These are phyloP conservation scores for Thelonectria discophora DNA, from an alignment of 2,329 filamentous ascomycete species.

Conservation along the genomic window DNA sequence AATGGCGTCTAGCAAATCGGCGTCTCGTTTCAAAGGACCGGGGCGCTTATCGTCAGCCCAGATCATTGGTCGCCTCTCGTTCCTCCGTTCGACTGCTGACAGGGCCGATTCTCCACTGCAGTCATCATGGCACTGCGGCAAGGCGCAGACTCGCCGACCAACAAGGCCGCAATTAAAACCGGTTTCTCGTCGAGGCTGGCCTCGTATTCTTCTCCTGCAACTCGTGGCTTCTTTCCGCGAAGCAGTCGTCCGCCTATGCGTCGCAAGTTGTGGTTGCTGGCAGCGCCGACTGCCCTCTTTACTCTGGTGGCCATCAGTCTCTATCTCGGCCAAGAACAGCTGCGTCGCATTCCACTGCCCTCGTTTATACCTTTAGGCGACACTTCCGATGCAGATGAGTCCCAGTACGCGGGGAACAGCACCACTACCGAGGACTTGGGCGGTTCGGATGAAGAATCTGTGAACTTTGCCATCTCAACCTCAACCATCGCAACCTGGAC, in stretches of 20 bases:
- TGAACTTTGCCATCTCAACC: background rate
- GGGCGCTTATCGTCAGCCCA: background rate
- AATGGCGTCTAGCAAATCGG: background rate
- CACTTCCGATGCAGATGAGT: background rate
- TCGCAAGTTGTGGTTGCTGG: slow-evolving; percentile 12
- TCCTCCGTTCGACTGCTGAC: background rate
- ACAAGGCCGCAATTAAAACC: background rate
- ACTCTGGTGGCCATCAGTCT: slow-evolving; percentile 10
- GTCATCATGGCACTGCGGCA: background rate
- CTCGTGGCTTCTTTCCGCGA: background rate
- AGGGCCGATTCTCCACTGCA: background rate
- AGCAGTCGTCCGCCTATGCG: slow-evolving; percentile 5
- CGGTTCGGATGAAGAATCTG: background rate
- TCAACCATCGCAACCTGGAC: background rate
- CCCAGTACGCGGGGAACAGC: background rate
- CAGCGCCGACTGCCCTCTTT: slow-evolving; percentile 13
- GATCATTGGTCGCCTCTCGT: background rate
- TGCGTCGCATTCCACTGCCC: slow-evolving; percentile 1
- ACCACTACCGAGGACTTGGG: background rate
- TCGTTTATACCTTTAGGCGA: background rate
- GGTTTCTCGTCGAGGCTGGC: background rate
- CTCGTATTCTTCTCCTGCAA: background rate
- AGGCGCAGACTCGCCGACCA: background rate
- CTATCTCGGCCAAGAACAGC: slow-evolving; percentile 9
- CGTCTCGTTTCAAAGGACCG: background rate